Conservation (phyloP, 1,284 basidiomycete species). For the Heterobasidion parviporum region DNA sequence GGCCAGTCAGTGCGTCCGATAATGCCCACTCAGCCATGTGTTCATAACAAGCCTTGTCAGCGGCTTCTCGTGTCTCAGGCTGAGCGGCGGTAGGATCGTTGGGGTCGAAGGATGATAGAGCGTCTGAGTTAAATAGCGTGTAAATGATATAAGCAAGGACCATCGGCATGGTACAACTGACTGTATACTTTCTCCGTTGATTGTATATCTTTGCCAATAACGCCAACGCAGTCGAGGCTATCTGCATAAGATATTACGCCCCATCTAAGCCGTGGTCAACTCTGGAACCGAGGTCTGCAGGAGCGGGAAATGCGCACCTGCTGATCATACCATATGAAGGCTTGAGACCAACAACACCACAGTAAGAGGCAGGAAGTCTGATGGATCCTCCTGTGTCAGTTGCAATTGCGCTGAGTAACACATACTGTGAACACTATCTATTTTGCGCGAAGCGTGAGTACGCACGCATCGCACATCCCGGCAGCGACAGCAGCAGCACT, state of each 20-base stretch:
- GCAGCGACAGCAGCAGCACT: constrained; percentile 79
- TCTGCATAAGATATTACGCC: constrained; percentile 93
- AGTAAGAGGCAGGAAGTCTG: constrained; percentile 89
- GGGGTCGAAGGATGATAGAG: constrained; percentile 57
- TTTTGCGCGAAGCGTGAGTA: neutral
- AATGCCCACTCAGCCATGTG: constrained; percentile 7
- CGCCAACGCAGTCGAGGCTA: constrained; percentile 89
- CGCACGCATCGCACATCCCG: constrained; percentile 74
- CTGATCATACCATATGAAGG: constrained; percentile 92
- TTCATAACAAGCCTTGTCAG: constrained; percentile 12
- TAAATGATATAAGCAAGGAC: neutral
- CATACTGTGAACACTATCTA: neutral
- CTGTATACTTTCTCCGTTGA: constrained; percentile 54
- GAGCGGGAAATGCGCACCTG: constrained; percentile 36
- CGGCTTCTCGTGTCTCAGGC: constrained; percentile 29
- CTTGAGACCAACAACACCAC: constrained; percentile 87
- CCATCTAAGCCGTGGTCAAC: constrained; percentile 42
- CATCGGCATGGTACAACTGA: constrained; percentile 25
- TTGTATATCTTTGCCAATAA: constrained; percentile 55
- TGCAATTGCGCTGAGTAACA: constrained; percentile 65
- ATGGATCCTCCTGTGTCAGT: constrained; percentile 97
- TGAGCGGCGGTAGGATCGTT: constrained; percentile 75
- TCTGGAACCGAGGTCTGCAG: no score
- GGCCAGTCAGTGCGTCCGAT: constrained; percentile 21
- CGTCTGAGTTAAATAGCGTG: constrained; percentile 31